Percentiles rank a stretch among this genome's conserved stretches.
These are phyloP conservation scores for Rhinocladiella similis DNA, from an alignment of 2,329 filamentous ascomycete genomes.

Conservation along the genomic window DNA sequence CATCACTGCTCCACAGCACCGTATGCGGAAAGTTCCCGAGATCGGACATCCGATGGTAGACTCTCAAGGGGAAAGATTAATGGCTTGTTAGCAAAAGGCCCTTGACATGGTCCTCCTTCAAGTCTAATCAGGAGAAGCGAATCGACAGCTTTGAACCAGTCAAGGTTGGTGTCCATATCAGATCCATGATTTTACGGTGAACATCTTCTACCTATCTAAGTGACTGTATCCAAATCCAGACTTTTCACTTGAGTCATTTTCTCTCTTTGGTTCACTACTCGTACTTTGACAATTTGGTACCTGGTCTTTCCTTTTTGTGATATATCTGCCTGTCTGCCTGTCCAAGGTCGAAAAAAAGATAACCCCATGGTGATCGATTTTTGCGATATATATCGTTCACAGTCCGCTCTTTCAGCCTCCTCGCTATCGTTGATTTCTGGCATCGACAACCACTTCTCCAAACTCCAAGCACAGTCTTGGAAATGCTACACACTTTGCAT, in stretches of 20 bases:
- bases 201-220: background rate
- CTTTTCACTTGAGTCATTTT: background rate
- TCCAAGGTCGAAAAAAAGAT: too few species aligned
- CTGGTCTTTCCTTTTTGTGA: background rate
- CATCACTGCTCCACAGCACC: background rate
- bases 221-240: too few species aligned
- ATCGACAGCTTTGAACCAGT: background rate
- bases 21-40: background rate
- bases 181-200: background rate
- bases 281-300: background rate
- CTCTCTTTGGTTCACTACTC: background rate
- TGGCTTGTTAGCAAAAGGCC: background rate
- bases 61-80: background rate
- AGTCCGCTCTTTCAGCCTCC: background rate
- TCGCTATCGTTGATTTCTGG: background rate
- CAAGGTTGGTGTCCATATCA: background rate
- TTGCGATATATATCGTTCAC: too few species aligned
- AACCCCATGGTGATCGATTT: too few species aligned
- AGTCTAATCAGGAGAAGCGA: background rate
- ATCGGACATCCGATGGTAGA: background rate
- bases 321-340: background rate
- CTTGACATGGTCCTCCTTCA: background rate
- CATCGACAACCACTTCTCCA: background rate
- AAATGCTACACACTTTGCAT: background rate
- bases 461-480: background rate